phyloP scores from a whole-genome alignment of 768 basidiomycete species.

The Flagelloscypha sp. region DNA sequence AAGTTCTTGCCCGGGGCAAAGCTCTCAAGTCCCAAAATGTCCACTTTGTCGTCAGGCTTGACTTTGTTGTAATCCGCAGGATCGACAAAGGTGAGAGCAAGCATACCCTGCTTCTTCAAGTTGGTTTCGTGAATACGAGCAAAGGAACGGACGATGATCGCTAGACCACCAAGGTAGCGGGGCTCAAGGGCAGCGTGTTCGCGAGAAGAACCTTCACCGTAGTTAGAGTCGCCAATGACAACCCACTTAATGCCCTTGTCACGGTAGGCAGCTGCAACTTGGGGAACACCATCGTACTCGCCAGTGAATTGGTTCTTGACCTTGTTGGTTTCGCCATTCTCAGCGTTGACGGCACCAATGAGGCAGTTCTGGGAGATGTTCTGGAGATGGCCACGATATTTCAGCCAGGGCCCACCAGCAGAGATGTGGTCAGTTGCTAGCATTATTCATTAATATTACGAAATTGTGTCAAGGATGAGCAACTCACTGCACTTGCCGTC shows the following conservation, averaged over 20 bases:
- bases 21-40: constrained; percentile 79
- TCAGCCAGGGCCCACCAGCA: constrained; percentile 98
- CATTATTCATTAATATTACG: constrained; percentile 5
- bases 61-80: constrained; percentile 93
- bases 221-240: constrained; percentile 92
- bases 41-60: constrained; percentile 77
- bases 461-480: background rate
- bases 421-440: constrained; percentile 88
- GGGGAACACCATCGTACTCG: constrained; percentile 77
- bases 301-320: constrained; percentile 87
- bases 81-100: constrained; percentile 88
- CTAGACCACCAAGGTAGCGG: constrained; percentile 88
- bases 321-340: constrained; percentile 95
- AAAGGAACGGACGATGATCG: constrained; percentile 93
- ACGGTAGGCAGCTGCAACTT: constrained; percentile 82
- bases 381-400: constrained; percentile 97
- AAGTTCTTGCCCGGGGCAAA: constrained; percentile 93
- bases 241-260: constrained; percentile 92
- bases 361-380: constrained; percentile 99
- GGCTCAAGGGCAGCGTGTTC: constrained; percentile 97
- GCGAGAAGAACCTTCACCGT: constrained; percentile 96
- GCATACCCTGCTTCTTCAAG: constrained; percentile 99
- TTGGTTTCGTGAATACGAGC: constrained; percentile 98
- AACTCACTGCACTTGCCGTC: constrained; percentile 95
- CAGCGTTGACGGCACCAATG: constrained; percentile 94